Evolutionary conservation across 139 green algal genomes (phyloP).

Genomic region (Chlamydomonas asymmetrica): DNA sequence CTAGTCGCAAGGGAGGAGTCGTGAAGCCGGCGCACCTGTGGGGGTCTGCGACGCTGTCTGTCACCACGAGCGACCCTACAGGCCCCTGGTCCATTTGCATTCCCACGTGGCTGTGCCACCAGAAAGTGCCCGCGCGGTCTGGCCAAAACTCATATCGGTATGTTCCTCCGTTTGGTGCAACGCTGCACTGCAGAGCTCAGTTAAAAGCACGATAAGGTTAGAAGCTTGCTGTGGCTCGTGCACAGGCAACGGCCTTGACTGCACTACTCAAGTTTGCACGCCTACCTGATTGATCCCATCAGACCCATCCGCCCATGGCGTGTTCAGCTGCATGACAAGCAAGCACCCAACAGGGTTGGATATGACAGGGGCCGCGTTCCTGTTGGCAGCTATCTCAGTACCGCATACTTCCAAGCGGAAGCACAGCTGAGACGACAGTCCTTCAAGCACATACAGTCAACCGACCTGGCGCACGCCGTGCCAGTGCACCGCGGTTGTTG

Average conservation of each 20-base stretch:
- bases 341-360: neutral
- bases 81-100: neutral
- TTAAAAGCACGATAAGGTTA: neutral
- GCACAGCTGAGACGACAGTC: too few species aligned
- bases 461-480: neutral
- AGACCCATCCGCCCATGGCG: neutral
- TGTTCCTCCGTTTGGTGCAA: neutral
- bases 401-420: neutral
- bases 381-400: neutral
- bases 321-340: neutral
- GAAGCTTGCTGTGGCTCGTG: neutral
- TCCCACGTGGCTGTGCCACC: neutral
- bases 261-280: neutral
- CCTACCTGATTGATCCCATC: neutral
- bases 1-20: too few species aligned
- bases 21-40: neutral
- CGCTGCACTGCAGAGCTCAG: neutral
- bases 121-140: neutral
- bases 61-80: neutral
- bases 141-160: neutral
- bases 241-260: neutral
- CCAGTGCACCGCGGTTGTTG: neutral
- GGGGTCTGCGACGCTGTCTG: neutral
- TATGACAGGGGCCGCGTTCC: neutral
- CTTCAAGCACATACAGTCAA: neutral